A percentile compares a stretch with the other conserved stretches of the same genome.
Evolutionary conservation across 2,329 filamentous ascomycete species (phyloP).

Genomic region (Stagonosporopsis vannaccii): DNA sequence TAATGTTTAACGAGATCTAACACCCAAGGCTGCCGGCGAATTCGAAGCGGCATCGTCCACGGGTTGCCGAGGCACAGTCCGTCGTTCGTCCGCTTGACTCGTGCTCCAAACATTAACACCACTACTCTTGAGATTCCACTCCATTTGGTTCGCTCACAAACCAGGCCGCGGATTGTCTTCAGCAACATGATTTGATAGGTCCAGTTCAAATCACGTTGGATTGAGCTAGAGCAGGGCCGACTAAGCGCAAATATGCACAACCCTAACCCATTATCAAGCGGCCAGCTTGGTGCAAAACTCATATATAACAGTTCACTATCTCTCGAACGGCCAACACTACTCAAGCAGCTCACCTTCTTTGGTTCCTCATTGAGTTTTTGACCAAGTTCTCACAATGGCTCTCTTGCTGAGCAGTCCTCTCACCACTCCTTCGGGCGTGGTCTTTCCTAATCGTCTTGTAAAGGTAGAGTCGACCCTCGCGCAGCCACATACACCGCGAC

Average conservation of each 20-base stretch:
- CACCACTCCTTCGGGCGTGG: slow-evolving; percentile 35
- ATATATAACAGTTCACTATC: neutral
- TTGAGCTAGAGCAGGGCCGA: neutral
- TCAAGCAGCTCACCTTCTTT: no score
- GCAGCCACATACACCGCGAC: slow-evolving; percentile 19
- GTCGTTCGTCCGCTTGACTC: neutral
- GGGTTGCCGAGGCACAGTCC: neutral
- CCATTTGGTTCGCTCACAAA: neutral
- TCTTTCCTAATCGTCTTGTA: slow-evolving; percentile 48
- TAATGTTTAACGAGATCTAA: neutral
- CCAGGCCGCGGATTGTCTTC: no score
- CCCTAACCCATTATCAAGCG: neutral
- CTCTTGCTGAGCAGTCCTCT: neutral
- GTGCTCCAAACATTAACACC: neutral
- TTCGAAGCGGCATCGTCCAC: no score
- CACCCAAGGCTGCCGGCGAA: neutral
- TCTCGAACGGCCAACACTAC: neutral
- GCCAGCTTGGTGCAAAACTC: neutral
- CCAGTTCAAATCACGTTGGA: neutral
- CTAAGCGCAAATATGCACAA: neutral
- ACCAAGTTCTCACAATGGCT: neutral
- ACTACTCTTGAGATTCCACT: no score
- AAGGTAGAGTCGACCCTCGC: slow-evolving; percentile 41
- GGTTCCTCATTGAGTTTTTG: neutral
- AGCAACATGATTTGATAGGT: neutral